These are phyloP conservation scores for Pseudogymnoascus sp. DNA, from an alignment of 2,329 filamentous ascomycete genomes.

Conservation along the genomic window DNA sequence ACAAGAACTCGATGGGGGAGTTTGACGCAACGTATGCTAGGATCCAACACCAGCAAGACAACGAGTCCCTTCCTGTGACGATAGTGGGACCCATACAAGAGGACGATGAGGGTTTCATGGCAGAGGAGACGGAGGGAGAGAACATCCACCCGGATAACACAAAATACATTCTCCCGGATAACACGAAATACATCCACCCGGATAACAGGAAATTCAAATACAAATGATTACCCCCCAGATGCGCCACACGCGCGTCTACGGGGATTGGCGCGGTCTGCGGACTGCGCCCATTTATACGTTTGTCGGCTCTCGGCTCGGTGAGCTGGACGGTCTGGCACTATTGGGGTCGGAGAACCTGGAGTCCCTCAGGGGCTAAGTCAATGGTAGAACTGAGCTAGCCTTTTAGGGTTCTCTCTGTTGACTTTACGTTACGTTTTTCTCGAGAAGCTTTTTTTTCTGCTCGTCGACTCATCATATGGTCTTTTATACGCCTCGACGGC, in stretches of 20 bases:
- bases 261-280: background rate
- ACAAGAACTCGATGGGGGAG: background rate
- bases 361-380: background rate
- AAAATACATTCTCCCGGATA: background rate
- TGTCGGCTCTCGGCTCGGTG: background rate
- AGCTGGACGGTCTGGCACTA: background rate
- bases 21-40: background rate
- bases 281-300: background rate
- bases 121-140: background rate
- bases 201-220: rapidly evolving
- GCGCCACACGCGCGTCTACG: background rate
- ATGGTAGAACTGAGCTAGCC: background rate
- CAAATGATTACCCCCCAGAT: background rate
- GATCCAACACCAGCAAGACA: background rate
- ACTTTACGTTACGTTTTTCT: background rate
- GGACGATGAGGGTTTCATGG: background rate
- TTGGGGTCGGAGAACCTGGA: background rate
- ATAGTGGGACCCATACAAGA: background rate
- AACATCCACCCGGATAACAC: background rate
- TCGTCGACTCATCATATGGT: background rate
- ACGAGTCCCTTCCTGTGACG: too few relatives aligned
- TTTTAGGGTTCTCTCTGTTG: background rate
- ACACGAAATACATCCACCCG: background rate
- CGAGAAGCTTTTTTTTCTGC: background rate
- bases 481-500: background rate